A percentile compares a stretch with the other conserved stretches of the same genome.
Conservation (phyloP, 1,284 basidiomycete genomes). For the Volvariella volvacea region DNA sequence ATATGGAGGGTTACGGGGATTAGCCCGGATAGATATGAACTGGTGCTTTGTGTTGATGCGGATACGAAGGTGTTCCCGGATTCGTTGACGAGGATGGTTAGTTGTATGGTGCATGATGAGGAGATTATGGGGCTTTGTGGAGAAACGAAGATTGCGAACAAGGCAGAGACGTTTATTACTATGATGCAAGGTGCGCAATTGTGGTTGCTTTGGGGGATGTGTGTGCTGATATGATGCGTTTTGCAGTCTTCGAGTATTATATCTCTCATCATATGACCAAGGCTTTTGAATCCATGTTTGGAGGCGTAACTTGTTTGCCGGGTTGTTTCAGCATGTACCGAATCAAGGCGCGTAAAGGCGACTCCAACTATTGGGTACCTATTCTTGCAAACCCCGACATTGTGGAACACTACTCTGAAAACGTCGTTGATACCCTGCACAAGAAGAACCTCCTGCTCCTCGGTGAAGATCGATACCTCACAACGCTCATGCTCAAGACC, state of each 20-base stretch:
- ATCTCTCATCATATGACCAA: slow-evolving; percentile 99
- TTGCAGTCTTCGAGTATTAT: slow-evolving; percentile 94
- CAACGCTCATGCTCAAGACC: slow-evolving; percentile 93
- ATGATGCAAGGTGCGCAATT: slow-evolving; percentile 87
- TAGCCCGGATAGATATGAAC: slow-evolving; percentile 94
- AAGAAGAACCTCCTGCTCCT: slow-evolving; percentile 98
- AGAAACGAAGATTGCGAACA: slow-evolving; percentile 99
- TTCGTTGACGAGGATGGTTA: slow-evolving; percentile 86
- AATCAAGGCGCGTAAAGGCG: slow-evolving; percentile 94
- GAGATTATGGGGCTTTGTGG: slow-evolving; percentile 99
- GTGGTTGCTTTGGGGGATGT: slow-evolving; percentile 5
- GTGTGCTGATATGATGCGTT: slow-evolving; percentile 10
- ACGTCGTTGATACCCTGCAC: slow-evolving; percentile 95
- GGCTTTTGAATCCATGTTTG: slow-evolving; percentile 99
- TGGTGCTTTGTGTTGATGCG: slow-evolving; percentile 96
- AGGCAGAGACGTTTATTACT: slow-evolving; percentile 95
- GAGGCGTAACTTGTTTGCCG: slow-evolving; percentile 98
- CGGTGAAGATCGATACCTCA: slow-evolving; percentile 98
- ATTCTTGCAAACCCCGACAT: slow-evolving; percentile 97
- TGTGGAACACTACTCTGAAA: slow-evolving; percentile 96
- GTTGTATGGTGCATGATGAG: slow-evolving; percentile 92
- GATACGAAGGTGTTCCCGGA: slow-evolving; percentile 98
- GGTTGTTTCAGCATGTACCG: slow-evolving; percentile 99
- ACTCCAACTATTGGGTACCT: slow-evolving; percentile 95
- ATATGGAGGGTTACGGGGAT: slow-evolving; percentile 93